These are phyloP conservation scores for Aspergillus jensenii DNA, from an alignment of 2,329 filamentous ascomycete genomes.

Conservation along the genomic window DNA sequence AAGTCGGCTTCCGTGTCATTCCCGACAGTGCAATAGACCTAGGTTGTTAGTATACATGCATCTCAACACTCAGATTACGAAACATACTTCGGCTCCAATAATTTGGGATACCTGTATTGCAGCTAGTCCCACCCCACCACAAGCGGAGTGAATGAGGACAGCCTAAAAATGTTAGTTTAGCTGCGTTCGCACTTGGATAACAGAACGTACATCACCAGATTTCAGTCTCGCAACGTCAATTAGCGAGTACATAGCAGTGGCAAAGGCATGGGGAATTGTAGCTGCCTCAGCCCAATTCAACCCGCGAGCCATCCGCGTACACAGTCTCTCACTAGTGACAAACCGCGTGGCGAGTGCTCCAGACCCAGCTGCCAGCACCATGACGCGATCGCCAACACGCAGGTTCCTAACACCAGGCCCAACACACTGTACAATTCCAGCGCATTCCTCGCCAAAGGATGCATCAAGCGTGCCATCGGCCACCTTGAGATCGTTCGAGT, in stretches of 20 bases:
- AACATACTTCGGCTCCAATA: slow-evolving; percentile 4
- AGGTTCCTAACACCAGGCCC: slow-evolving; percentile 20
- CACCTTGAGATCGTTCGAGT: slow-evolving; percentile 24
- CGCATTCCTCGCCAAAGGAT: slow-evolving; percentile 21
- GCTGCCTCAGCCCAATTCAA: slow-evolving; percentile 8
- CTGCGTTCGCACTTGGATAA: neutral
- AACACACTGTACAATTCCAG: slow-evolving; percentile 21
- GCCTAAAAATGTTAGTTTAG: neutral
- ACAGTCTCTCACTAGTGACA: slow-evolving; percentile 5
- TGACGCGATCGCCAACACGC: slow-evolving; percentile 25
- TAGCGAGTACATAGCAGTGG: slow-evolving; percentile 10
- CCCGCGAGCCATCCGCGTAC: slow-evolving; percentile 1
- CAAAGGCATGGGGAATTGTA: slow-evolving; percentile 4
- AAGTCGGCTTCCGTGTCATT: neutral
- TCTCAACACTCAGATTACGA: no score
- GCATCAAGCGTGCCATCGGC: slow-evolving; percentile 15
- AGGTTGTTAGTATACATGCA: neutral
- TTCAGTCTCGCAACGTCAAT: slow-evolving; percentile 5
- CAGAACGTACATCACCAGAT: slow-evolving; percentile 4
- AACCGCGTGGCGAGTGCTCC: neutral
- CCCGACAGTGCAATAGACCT: neutral
- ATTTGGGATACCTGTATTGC: slow-evolving; percentile 11
- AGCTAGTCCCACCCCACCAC: slow-evolving; percentile 5
- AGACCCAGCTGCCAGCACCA: neutral
- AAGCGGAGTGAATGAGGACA: slow-evolving; percentile 12